Conservation (phyloP, 441 rosid genomes). For the Capsella rubella region DNA sequence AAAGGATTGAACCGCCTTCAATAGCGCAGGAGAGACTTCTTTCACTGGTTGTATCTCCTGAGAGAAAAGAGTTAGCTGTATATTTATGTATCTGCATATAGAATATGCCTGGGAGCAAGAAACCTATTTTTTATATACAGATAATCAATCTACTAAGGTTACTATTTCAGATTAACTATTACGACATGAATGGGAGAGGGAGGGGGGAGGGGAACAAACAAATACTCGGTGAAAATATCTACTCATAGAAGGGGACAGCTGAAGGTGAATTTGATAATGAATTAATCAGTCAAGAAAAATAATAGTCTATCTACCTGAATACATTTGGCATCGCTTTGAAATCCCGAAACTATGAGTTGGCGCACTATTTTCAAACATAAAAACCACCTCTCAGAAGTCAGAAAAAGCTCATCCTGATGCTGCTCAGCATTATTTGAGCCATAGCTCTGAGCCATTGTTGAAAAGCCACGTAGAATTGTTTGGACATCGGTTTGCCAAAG, state of each 20-base stretch:
- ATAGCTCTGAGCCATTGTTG: slow-evolving; percentile 62
- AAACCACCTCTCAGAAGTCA: slow-evolving; percentile 96
- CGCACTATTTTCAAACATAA: slow-evolving; percentile 89
- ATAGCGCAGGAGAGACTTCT: slow-evolving; percentile 86
- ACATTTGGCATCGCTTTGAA: slow-evolving; percentile 84
- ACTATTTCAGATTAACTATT: slow-evolving; percentile 18
- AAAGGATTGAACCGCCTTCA: slow-evolving; percentile 83
- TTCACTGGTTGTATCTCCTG: slow-evolving; percentile 92
- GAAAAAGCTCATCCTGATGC: slow-evolving; percentile 80
- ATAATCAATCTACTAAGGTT: slow-evolving; percentile 15
- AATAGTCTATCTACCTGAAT: slow-evolving; percentile 64
- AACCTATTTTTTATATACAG: background rate
- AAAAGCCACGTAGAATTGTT: slow-evolving; percentile 80
- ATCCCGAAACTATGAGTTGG: slow-evolving; percentile 84
- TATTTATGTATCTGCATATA: slow-evolving; percentile 21
- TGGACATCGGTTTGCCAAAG: slow-evolving; percentile 98
- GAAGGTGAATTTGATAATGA: slow-evolving; percentile 28
- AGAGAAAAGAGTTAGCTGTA: slow-evolving; percentile 39
- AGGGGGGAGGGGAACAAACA: background rate
- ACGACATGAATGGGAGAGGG: background rate
- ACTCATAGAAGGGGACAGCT: slow-evolving; percentile 27
- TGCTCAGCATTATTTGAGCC: slow-evolving; percentile 62
- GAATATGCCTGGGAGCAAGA: slow-evolving; percentile 11
- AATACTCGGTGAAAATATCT: slow-evolving; percentile 2
- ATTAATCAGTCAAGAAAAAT: slow-evolving; percentile 7